Base-by-base conservation (phyloP, 1,139 yeast species). In the Magnusiomyces fungicola region DNA sequence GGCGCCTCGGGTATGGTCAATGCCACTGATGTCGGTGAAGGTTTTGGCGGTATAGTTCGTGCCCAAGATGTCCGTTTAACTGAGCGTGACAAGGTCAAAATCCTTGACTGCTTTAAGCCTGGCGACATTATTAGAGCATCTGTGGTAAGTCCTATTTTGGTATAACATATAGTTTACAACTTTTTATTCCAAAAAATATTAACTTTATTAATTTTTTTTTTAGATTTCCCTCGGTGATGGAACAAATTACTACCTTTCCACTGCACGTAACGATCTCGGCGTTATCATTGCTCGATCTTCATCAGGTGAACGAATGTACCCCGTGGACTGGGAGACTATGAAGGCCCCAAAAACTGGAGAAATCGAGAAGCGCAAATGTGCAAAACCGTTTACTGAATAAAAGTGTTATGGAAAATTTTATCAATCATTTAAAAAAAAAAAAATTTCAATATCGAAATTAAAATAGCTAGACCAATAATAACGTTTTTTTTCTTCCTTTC, bases 251-350 rank as follows among this genome's bases (percentile, higher is more conserved):
- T 92, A 89, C 65, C 72, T 94, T 56, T 78, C 89, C 5, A 94
- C 98, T 0, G 95, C 97, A 2, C 74, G 83, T 57, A 88, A 92
- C 65, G 96, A 92, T 60, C 72, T 90, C 47, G 99, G 99, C 1
- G 98, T 92, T 2, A 81, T 94, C 1, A 86, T 90, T 65, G 97
- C 98, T 79, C 53, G 89, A 10, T 58, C 66, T 3, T 24, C 36
- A 16, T 78, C 83, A 9, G 97, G 96, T 1, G 81, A 78, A 46
- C 70, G 83, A 53, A 81, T 94, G 92, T 84, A 81, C 59, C 95
- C 98, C 2, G 68, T 89, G 36, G 97, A 92, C 68, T 94, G 98
- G 97, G 90, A 89, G 67, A 85, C 89, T 10, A 92, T 94, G 97
- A 76, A 84, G 45, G 81, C 87, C 55, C 80, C 82, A 3, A 71